A percentile compares a stretch with the other conserved stretches of the same genome.
Evolutionary conservation across 352 stramenopile genomes (phyloP).

Genomic region (Phytophthora podocarpi): DNA sequence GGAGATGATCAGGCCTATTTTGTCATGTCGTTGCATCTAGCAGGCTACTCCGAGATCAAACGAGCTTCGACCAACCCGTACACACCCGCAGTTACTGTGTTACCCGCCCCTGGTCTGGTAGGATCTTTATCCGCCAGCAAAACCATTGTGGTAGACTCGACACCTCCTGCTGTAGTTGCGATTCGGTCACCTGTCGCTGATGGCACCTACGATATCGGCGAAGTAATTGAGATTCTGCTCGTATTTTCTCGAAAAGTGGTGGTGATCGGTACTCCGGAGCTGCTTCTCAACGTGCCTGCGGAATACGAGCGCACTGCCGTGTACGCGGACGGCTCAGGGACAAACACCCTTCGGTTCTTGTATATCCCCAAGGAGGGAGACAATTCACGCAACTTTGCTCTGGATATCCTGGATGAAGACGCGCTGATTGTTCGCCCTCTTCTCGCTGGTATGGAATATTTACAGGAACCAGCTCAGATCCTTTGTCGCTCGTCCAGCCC

Average conservation of each 20-base stretch:
- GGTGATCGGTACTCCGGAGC: slow-evolving; percentile 42
- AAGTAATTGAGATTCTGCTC: slow-evolving; percentile 56
- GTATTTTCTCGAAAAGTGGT: slow-evolving; percentile 61
- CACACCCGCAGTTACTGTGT: slow-evolving; percentile 43
- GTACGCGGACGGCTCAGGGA: slow-evolving; percentile 57
- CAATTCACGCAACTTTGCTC: slow-evolving; percentile 41
- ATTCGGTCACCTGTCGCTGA: slow-evolving; percentile 44
- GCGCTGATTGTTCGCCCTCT: slow-evolving; percentile 55
- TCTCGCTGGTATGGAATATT: slow-evolving; percentile 29
- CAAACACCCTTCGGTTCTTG: slow-evolving; percentile 49
- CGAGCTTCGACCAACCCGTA: slow-evolving; percentile 48
- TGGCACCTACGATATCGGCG: slow-evolving; percentile 70
- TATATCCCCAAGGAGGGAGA: slow-evolving; percentile 55
- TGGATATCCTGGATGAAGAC: slow-evolving; percentile 49
- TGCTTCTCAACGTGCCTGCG: slow-evolving; percentile 58
- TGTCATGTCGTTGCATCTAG: slow-evolving; percentile 46
- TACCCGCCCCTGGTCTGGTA: slow-evolving; percentile 49
- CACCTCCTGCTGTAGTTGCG: slow-evolving; percentile 45
- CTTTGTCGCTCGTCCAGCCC: slow-evolving; percentile 44
- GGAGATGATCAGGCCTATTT: slow-evolving; percentile 47
- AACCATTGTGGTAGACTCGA: slow-evolving; percentile 55
- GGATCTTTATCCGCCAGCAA: slow-evolving; percentile 54
- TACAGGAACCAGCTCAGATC: slow-evolving; percentile 41
- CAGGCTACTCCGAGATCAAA: slow-evolving; percentile 47
- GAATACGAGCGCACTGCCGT: slow-evolving; percentile 43